Percentiles rank a stretch among this genome's conserved stretches.
Conservation (phyloP, 257 asterid genomes). For the Thymus quinquecostatus region DNA sequence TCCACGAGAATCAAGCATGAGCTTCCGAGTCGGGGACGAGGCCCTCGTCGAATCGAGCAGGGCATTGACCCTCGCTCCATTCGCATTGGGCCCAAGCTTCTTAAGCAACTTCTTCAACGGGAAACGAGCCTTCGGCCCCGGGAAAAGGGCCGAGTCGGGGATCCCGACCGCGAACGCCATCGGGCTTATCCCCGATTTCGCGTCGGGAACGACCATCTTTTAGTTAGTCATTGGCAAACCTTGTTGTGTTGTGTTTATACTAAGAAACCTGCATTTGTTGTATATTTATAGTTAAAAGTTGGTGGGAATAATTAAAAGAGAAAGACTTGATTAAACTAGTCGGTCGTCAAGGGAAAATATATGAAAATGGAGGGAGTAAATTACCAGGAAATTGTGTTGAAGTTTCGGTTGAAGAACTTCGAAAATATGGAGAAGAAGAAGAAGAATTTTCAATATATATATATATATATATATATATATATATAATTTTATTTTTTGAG, state of each 20-base stretch:
- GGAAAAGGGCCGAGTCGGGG: conserved; percentile 33
- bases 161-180: conserved; percentile 37
- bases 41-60: conserved; percentile 74
- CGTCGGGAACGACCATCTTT: conserved; percentile 50
- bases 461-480: too few relatives aligned
- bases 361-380: conserved; percentile 22
- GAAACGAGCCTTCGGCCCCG: conserved; percentile 36
- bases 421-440: conserved; percentile 29
- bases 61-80: conserved; percentile 52
- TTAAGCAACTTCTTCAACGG: conserved; percentile 38
- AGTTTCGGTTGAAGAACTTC: conserved; percentile 34
- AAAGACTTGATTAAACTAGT: neutral
- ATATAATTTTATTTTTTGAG: too few relatives aligned
- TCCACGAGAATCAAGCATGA: too few relatives aligned
- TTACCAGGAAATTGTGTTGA: conserved; percentile 43
- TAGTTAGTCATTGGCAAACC: conserved; percentile 54
- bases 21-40: conserved; percentile 65
- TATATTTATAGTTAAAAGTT: conserved; percentile 5
- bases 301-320: neutral
- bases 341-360: neutral
- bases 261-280: conserved; percentile 34
- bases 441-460: neutral
- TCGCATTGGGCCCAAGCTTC: conserved; percentile 44
- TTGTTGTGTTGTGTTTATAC: too few relatives aligned
- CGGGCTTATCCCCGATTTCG: conserved; percentile 36